Conservation (phyloP, 495 filamentous ascomycete species). For the Schizothecium vesticola region DNA sequence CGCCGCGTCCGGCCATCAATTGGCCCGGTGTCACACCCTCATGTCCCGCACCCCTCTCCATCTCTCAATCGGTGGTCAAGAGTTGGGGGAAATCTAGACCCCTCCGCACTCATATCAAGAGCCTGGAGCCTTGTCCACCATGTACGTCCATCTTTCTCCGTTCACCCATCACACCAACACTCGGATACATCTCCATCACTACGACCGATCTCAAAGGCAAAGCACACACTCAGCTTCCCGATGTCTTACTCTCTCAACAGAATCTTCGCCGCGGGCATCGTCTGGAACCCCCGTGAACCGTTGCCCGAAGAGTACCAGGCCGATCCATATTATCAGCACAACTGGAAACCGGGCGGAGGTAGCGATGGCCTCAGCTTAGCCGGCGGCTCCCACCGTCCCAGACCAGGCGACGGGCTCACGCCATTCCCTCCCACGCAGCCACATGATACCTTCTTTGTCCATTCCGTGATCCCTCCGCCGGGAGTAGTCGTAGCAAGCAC, state of each 20-base stretch:
- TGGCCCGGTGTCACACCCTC: neutral
- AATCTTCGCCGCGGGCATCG: slow-evolving; percentile 9
- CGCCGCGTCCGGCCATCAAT: neutral
- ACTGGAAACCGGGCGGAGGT: neutral
- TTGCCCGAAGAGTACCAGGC: slow-evolving; percentile 8
- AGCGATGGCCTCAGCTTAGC: neutral
- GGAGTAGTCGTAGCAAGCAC: neutral
- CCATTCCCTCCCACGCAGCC: neutral
- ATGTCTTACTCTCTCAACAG: neutral
- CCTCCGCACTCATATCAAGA: neutral
- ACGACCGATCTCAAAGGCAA: neutral
- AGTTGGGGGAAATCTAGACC: neutral
- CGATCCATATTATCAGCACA: neutral
- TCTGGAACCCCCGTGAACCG: slow-evolving; percentile 13
- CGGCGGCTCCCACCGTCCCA: neutral
- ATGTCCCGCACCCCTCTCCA: neutral
- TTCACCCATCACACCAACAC: neutral
- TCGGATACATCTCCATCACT: neutral
- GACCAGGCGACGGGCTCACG: neutral
- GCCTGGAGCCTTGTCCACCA: neutral
- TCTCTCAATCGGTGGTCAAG: neutral
- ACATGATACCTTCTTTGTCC: neutral
- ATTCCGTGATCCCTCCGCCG: neutral
- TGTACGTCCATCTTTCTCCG: neutral
- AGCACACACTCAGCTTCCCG: neutral